phyloP scores from a whole-genome alignment of 176 grass and related monocot genomes.

The Zoysia pacifica region DNA sequence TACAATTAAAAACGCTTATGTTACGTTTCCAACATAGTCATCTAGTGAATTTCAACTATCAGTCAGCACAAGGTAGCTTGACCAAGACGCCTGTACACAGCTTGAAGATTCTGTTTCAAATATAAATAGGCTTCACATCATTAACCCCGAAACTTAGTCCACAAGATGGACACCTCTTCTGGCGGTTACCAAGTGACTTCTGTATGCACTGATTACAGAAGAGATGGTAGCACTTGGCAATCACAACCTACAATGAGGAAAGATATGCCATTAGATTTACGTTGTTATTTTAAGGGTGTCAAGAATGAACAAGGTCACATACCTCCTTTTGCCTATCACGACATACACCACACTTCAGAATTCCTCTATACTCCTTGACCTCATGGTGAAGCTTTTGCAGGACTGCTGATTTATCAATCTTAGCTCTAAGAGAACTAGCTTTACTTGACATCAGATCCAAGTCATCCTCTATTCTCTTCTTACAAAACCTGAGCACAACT shows the following conservation, averaged over 20 bases:
- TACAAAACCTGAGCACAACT: constrained; percentile 62
- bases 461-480: constrained; percentile 75
- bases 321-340: constrained; percentile 81
- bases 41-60: constrained; percentile 6
- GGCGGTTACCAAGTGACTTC: constrained; percentile 63
- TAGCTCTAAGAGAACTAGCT: constrained; percentile 61
- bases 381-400: constrained; percentile 79
- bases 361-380: constrained; percentile 73
- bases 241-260: constrained; percentile 63
- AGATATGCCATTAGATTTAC: constrained; percentile 5
- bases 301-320: constrained; percentile 19
- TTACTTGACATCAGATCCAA: constrained; percentile 76
- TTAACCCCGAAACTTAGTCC: constrained; percentile 67
- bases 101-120: constrained; percentile 46
- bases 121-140: constrained; percentile 94
- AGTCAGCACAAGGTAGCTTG: constrained; percentile 16
- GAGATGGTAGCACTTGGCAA: constrained; percentile 93
- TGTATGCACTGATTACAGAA: constrained; percentile 81
- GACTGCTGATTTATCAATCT: constrained; percentile 49
- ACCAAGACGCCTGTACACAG: constrained; percentile 2
- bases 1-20: constrained; percentile 19
- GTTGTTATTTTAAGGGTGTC: not conserved
- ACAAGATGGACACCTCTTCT: constrained; percentile 74
- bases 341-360: constrained; percentile 81
- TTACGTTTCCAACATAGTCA: constrained; percentile 34